Conservation (phyloP, 306 rosid genomes). For the Cicer pinnatifidum region DNA sequence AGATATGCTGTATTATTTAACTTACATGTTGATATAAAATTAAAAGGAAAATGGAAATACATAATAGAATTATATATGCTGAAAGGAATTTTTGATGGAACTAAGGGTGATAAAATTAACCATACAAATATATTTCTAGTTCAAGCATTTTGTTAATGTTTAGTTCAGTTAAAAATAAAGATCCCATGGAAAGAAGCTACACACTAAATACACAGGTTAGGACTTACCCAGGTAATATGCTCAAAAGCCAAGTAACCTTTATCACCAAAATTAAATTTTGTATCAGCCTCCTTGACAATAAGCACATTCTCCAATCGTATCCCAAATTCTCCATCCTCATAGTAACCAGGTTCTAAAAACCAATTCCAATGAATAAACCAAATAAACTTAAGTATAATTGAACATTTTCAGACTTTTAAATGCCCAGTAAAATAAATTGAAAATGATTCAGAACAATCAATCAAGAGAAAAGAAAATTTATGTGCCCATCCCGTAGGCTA, state of each 20-base stretch:
- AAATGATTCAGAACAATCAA: constrained; percentile 29
- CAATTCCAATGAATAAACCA: constrained; percentile 34
- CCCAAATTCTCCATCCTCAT: constrained; percentile 91
- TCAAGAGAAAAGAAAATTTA: constrained; percentile 19
- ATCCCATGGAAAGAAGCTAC: neutral
- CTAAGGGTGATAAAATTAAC: neutral
- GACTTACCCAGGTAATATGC: constrained; percentile 94
- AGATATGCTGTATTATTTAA: neutral
- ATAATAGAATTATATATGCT: neutral
- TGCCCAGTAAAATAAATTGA: constrained; percentile 23
- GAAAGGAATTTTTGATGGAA: neutral
- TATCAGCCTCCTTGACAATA: constrained; percentile 74
- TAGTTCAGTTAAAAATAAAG: constrained; percentile 31
- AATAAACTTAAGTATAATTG: neutral
- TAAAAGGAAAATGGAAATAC: neutral
- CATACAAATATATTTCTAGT: neutral
- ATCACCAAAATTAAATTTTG: constrained; percentile 85
- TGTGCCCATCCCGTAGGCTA: constrained; percentile 1
- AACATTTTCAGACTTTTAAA: constrained; percentile 22
- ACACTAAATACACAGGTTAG: constrained; percentile 6
- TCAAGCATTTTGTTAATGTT: neutral
- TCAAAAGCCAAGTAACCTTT: constrained; percentile 88
- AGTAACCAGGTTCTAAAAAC: constrained; percentile 90
- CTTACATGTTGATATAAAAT: too few relatives aligned
- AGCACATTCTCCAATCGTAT: constrained; percentile 99